Conservation (phyloP, 495 filamentous ascomycete genomes). For the Amphirosellinia nigrospora region DNA sequence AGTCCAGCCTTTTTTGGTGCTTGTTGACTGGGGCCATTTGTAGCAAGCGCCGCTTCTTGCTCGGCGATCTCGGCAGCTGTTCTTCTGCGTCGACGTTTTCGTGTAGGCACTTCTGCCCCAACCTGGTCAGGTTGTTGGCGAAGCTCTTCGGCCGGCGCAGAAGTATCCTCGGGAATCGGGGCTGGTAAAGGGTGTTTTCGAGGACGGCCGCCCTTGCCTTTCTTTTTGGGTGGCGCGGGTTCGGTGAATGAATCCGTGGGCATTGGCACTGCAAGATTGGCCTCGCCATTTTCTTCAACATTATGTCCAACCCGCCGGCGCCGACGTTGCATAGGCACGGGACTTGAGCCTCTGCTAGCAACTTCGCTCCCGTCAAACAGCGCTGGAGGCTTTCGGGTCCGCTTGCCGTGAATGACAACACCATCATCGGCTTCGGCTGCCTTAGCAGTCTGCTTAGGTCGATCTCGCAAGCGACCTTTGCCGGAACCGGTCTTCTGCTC, state of each 20-base stretch:
- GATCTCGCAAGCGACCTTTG: conserved; percentile 52
- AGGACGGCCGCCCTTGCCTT: conserved; percentile 40
- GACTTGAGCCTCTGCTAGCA: conserved; percentile 48
- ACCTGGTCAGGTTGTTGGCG: conserved; percentile 18
- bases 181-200: conserved; percentile 32
- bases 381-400: conserved; percentile 48
- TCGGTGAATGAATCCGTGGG: conserved; percentile 5
- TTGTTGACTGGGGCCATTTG: conserved; percentile 20
- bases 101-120: conserved; percentile 25
- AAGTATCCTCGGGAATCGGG: conserved; percentile 15
- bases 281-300: conserved; percentile 31
- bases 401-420: conserved; percentile 49
- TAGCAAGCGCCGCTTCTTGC: conserved; percentile 23
- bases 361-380: conserved; percentile 50
- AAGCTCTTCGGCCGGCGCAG: conserved; percentile 11
- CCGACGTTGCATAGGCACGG: conserved; percentile 43
- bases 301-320: conserved; percentile 31
- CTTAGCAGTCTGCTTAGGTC: conserved; percentile 53
- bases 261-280: conserved; percentile 4
- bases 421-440: conserved; percentile 53
- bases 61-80: conserved; percentile 26
- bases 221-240: conserved; percentile 33
- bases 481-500: conserved; percentile 52
- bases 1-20: conserved; percentile 17
- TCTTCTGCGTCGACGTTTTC: conserved; percentile 34